Evolutionary conservation across 768 basidiomycete genomes (phyloP).

Genomic region (Boletus rubescentipes): DNA sequence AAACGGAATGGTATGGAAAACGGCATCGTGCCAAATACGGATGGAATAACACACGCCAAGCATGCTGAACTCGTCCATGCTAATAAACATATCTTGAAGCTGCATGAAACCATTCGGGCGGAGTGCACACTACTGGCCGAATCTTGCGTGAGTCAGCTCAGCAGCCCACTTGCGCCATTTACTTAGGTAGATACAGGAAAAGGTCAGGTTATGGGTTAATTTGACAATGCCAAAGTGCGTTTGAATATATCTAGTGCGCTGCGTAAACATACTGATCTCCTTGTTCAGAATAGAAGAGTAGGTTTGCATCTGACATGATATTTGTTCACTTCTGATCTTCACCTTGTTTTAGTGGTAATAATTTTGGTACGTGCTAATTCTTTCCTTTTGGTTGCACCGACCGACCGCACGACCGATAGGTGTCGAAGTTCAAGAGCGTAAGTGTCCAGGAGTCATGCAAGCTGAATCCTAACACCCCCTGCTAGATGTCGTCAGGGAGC

Average conservation of each 20-base stretch:
- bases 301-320: constrained; percentile 23
- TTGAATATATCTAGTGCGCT: not conserved
- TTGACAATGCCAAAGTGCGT: constrained; percentile 76
- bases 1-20: constrained; percentile 57
- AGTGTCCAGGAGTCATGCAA: constrained; percentile 1
- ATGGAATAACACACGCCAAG: constrained; percentile 43
- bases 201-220: constrained; percentile 78
- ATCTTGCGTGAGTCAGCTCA: constrained; percentile 45
- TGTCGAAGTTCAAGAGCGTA: constrained; percentile 80
- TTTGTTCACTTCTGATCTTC: constrained; percentile 7
- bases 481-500: constrained; percentile 70
- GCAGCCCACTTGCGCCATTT: not conserved
- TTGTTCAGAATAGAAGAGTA: constrained; percentile 66
- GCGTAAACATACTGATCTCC: constrained; percentile 7
- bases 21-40: constrained; percentile 24
- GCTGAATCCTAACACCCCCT: not conserved
- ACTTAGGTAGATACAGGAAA: constrained; percentile 49
- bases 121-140: constrained; percentile 64
- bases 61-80: constrained; percentile 50
- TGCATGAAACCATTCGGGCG: constrained; percentile 58
- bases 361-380: constrained; percentile 55
- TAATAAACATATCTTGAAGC: constrained; percentile 49
- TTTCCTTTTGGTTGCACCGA: not conserved
- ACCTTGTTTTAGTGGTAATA: constrained; percentile 56
- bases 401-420: constrained; percentile 39